Base-by-base conservation (phyloP, 805 yeast genomes). In the Candida pseudofarinosa region DNA sequence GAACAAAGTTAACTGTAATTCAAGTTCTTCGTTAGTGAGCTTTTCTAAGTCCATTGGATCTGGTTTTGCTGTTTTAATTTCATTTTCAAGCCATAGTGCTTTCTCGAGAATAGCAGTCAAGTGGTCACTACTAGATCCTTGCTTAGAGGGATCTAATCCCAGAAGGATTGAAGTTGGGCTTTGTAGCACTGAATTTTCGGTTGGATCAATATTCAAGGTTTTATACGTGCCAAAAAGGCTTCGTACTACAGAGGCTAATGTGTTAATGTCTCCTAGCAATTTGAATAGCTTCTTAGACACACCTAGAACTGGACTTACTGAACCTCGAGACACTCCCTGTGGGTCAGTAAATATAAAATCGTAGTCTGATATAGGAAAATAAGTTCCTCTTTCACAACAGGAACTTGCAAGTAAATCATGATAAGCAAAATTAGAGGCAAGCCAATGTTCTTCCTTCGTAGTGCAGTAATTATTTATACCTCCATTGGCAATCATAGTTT, bases 341-440 rank as follows among this genome's bases (percentile, higher is more conserved):
- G 47, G 44, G 43, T 69, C 71, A 13, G 49, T 46, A 42, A 83
- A 71, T 45, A 81, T 69, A 17, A 67, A 60, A 33, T 80, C 77
- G 59, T 85, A 85, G 36, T 80, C 82, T 16, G 71, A 67, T 17
- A 79, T 64, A 0, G 83, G 74, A 57, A 87, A 85, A 50, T 83
- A 81, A 1, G 88, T 75, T 1, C 83, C 83, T 35, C 86, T 63
- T 33, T 79, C 77, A 41, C 74, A 68, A 1, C 77, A 71, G 8
- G 84, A 76, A 37, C 82, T 75, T 1, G 90, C 79, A 48, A 84
- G 68, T 26, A 87, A 74, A 56, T 86, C 95, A 58, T 86, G 93
- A 56, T 86, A 87, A 1, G 88, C 88, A 62, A 83, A 87, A 60
- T 82, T 85, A 6, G 88, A 79, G 16, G 84, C 77, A 40, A 86